These are phyloP conservation scores for Microbotryum intermedium DNA, from an alignment of 1,284 basidiomycete genomes.

Conservation along the genomic window DNA sequence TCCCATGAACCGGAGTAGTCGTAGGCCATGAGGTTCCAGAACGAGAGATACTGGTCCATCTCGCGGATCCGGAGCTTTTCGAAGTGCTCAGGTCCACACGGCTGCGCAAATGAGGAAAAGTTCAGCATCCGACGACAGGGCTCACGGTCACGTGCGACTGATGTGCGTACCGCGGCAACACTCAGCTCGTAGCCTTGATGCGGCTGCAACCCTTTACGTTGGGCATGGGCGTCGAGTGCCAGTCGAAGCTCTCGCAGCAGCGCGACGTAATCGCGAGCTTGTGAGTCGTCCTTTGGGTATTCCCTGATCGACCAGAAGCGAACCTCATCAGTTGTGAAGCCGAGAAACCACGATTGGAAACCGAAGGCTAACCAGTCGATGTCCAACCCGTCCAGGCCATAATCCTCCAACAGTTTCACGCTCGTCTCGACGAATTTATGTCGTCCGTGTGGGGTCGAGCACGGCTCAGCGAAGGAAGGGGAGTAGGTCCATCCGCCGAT, in stretches of 20 bases:
- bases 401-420: slow-evolving; percentile 68
- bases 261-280: slow-evolving; percentile 45
- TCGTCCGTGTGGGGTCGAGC: slow-evolving; percentile 40
- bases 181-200: slow-evolving; percentile 43
- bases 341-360: slow-evolving; percentile 21
- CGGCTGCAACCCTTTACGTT: slow-evolving; percentile 24
- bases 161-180: slow-evolving; percentile 32
- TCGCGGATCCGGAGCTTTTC: slow-evolving; percentile 56
- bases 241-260: slow-evolving; percentile 44
- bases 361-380: slow-evolving; percentile 35
- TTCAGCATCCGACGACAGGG: not conserved
- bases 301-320: slow-evolving; percentile 35
- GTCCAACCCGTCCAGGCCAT: slow-evolving; percentile 68
- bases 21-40: slow-evolving; percentile 84
- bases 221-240: slow-evolving; percentile 40
- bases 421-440: slow-evolving; percentile 62
- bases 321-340: not conserved
- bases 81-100: slow-evolving; percentile 65
- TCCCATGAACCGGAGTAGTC: slow-evolving; percentile 38
- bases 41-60: slow-evolving; percentile 63
- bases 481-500: slow-evolving; percentile 40
- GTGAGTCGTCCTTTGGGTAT: slow-evolving; percentile 44
- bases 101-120: slow-evolving; percentile 36
- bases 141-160: not conserved
- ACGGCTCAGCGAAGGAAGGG: slow-evolving; percentile 27